phyloP scores from a whole-genome alignment of 768 basidiomycete genomes.

The Leccinum truebloodii region DNA sequence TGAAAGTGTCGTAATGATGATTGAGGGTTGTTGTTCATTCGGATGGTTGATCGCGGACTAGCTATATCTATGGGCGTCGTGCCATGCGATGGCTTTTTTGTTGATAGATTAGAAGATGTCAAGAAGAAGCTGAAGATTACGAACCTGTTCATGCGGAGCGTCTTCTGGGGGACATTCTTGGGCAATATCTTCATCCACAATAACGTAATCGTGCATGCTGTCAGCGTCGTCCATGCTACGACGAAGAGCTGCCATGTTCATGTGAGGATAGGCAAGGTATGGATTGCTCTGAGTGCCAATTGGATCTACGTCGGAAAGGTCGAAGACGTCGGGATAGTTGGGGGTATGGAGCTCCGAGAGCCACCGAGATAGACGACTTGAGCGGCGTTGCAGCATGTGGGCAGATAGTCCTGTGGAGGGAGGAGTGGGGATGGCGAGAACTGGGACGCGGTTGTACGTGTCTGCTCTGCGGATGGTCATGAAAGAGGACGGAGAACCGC shows the following conservation, averaged over 20 bases:
- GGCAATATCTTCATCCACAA: constrained; percentile 37
- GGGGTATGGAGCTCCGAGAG: constrained; percentile 40
- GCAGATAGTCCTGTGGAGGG: constrained; percentile 5
- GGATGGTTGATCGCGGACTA: constrained; percentile 35
- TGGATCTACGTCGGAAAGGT: constrained; percentile 25
- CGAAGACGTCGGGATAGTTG: constrained; percentile 19
- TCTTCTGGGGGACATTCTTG: constrained; percentile 27
- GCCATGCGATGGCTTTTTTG: constrained; percentile 25
- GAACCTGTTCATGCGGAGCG: constrained; percentile 21
- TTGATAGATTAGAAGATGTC: constrained; percentile 18
- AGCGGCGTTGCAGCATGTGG: constrained; percentile 33
- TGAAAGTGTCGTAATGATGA: constrained; percentile 43
- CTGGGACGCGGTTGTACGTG: constrained; percentile 24
- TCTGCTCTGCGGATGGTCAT: constrained; percentile 30
- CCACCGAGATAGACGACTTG: constrained; percentile 47
- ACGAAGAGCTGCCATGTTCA: constrained; percentile 30
- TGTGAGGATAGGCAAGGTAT: constrained; percentile 44
- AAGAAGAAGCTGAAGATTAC: constrained; percentile 28
- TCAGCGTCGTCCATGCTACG: constrained; percentile 34
- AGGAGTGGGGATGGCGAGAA: constrained; percentile 11
- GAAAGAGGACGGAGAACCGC: constrained; percentile 32
- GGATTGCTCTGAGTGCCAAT: constrained; percentile 36
- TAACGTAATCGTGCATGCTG: constrained; percentile 42
- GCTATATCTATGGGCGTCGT: constrained; percentile 25
- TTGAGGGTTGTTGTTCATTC: constrained; percentile 34